phyloP scores from a whole-genome alignment of 176 grass and related monocot genomes.

The Triticum monococcum region DNA sequence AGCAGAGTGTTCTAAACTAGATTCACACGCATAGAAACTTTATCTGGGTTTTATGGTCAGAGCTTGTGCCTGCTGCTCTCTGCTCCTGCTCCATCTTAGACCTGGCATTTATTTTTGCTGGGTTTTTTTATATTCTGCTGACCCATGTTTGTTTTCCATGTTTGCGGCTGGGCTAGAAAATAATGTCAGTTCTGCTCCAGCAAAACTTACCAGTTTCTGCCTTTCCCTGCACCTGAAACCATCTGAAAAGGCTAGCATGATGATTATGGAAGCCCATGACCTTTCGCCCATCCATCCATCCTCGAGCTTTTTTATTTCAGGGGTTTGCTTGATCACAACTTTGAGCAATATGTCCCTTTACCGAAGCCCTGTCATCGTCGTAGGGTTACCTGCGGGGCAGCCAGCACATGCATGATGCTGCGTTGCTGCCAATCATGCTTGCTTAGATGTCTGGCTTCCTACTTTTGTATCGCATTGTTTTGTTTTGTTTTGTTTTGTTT shows the following conservation, averaged over 20 bases:
- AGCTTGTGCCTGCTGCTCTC: constrained; percentile 18
- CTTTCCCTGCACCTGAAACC: constrained; percentile 38
- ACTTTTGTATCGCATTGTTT: not conserved
- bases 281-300: constrained; percentile 33
- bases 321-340: not conserved
- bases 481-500: not conserved
- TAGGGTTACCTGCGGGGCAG: constrained; percentile 16
- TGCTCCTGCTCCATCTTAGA: constrained; percentile 15
- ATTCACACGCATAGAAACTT: not conserved
- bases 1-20: constrained; percentile 11
- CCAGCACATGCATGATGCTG: constrained; percentile 32
- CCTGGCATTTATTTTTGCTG: constrained; percentile 28
- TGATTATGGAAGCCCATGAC: not conserved
- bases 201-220: constrained; percentile 8
- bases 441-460: constrained; percentile 20
- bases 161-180: constrained; percentile 23
- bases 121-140: not conserved
- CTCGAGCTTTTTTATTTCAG: constrained; percentile 7
- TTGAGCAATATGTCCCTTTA: constrained; percentile 39
- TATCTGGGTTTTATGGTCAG: constrained; percentile 29
- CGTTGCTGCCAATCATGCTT: constrained; percentile 20
- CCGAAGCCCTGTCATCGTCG: constrained; percentile 7
- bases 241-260: constrained; percentile 42
- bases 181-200: constrained; percentile 4
- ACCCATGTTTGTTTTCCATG: not conserved